Base-by-base conservation (phyloP, 129 eudicot species). In the Centella asiatica region DNA sequence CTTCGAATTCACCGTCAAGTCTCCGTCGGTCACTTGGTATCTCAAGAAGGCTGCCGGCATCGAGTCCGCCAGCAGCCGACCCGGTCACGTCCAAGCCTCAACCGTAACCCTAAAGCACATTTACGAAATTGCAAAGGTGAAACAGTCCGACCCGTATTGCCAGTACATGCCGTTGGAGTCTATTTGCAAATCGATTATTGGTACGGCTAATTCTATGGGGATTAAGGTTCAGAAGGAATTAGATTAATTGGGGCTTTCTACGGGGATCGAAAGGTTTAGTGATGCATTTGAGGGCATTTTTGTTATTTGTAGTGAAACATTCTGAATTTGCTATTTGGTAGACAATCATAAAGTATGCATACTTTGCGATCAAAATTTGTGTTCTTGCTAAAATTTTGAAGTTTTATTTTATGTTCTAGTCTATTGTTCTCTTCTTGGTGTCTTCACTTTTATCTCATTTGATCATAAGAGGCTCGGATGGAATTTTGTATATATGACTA, bases 161-260 rank as follows among this genome's bases (percentile, higher is more conserved):
- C 78, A 76, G 78, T 78, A 85, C 49, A 77, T 88, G 85, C 76
- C 90, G 15, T 53, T 88, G 50, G 97, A 88, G 68, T 60, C 87
- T 8, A 81, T 88, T 44, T 77, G 81, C 25, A 88, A 77, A 67
- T 84, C 94, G 4, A 65, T 88, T 66, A 82, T 88, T 19, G 96
- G 96, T 20, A 88, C 96, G 14, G 94, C 96, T 36, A 79, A 71
- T 26, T 77, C 89, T 18, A 88, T 88, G 94, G 97, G 97, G 52
- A 82, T 85, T 72, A 65, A 73, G 67, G 87, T 89, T 73, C 77
- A 66, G 52, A 89, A 78, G 55, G 95, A 88, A 75, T 69, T 88
- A 74, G 90, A 72, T 66, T 85, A 68, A 76, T 46, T 68, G 31
- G 2, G 32, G 29, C 9, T n/a, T 34, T 53, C n/a, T n/a, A n/a